phyloP scores from a whole-genome alignment of 495 filamentous ascomycete species.

The Stereocaulon alpinum region DNA sequence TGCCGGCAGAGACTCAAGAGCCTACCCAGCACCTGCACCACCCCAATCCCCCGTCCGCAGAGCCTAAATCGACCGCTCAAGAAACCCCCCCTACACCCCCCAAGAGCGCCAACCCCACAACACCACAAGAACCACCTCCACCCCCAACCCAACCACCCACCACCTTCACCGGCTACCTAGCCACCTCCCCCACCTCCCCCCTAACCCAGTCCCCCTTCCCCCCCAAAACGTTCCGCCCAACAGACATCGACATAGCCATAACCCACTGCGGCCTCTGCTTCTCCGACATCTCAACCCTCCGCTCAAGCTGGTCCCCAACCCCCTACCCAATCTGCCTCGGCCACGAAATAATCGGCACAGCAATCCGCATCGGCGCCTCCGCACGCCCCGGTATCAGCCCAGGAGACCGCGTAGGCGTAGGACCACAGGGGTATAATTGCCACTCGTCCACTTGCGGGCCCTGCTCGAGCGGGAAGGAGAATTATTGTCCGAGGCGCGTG shows the following conservation, averaged over 20 bases:
- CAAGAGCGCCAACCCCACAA: no score
- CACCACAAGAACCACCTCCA: no score
- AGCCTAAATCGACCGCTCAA: no score
- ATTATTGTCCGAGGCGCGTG: slow-evolving; percentile 49
- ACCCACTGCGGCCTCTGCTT: slow-evolving; percentile 81
- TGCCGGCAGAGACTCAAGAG: no score
- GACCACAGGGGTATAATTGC: slow-evolving; percentile 62
- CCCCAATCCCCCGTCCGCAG: no score
- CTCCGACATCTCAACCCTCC: slow-evolving; percentile 62
- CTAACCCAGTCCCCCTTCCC: slow-evolving; percentile 58
- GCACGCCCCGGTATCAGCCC: slow-evolving; percentile 44
- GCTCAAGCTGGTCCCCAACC: slow-evolving; percentile 60
- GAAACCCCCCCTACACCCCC: no score
- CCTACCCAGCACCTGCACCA: no score
- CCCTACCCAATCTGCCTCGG: slow-evolving; percentile 64
- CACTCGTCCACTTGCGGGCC: slow-evolving; percentile 51
- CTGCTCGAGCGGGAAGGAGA: slow-evolving; percentile 50
- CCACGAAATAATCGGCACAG: slow-evolving; percentile 76
- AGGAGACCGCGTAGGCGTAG: slow-evolving; percentile 79
- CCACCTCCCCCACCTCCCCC: slow-evolving; percentile 52
- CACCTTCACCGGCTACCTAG: slow-evolving; percentile 72
- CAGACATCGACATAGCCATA: slow-evolving; percentile 67
- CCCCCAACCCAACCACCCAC: background rate
- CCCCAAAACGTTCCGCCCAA: slow-evolving; percentile 66
- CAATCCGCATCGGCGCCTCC: slow-evolving; percentile 56